phyloP scores from a whole-genome alignment of 768 basidiomycete genomes.

The Leccinum subgranulosum region DNA sequence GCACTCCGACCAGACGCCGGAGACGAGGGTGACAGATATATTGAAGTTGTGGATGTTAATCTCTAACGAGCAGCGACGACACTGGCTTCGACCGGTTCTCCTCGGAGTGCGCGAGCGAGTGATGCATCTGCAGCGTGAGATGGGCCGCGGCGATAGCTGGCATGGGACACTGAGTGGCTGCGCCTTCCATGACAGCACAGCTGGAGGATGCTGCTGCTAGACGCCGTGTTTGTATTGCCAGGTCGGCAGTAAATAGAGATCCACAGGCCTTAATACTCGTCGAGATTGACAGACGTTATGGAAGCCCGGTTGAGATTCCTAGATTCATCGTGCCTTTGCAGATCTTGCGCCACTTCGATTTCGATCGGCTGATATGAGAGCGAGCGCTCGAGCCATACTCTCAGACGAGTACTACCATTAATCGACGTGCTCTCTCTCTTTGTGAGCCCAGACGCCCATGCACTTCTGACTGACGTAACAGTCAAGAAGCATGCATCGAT shows the following conservation, averaged over 20 bases:
- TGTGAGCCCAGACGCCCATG: not conserved
- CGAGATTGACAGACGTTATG: constrained; percentile 21
- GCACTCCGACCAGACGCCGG: constrained; percentile 9
- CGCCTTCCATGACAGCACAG: constrained; percentile 12
- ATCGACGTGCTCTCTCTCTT: not conserved
- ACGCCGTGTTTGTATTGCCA: constrained; percentile 12
- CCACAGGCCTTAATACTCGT: constrained; percentile 17
- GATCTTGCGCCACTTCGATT: constrained; percentile 19
- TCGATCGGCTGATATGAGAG: constrained; percentile 13
- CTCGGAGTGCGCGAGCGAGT: constrained; percentile 19
- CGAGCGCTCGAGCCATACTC: not conserved
- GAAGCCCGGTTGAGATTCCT: constrained; percentile 13
- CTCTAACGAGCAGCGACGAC: constrained; percentile 6
- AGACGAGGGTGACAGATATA: constrained; percentile 7
- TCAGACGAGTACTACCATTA: not conserved
- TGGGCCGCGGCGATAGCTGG: constrained; percentile 26
- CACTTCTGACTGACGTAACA: constrained; percentile 6
- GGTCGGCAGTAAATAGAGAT: constrained; percentile 13
- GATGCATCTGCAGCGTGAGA: constrained; percentile 9
- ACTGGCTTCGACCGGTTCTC: constrained; percentile 16
- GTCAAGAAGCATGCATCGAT: constrained; percentile 6
- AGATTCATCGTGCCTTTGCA: constrained; percentile 21
- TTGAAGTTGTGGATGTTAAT: constrained; percentile 23
- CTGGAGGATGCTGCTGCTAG: constrained; percentile 9
- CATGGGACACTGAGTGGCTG: not conserved